Percentiles rank a stretch among this genome's conserved stretches.
These are phyloP conservation scores for Rosellinia necatrix DNA, from an alignment of 2,329 filamentous ascomycete genomes.

Conservation along the genomic window DNA sequence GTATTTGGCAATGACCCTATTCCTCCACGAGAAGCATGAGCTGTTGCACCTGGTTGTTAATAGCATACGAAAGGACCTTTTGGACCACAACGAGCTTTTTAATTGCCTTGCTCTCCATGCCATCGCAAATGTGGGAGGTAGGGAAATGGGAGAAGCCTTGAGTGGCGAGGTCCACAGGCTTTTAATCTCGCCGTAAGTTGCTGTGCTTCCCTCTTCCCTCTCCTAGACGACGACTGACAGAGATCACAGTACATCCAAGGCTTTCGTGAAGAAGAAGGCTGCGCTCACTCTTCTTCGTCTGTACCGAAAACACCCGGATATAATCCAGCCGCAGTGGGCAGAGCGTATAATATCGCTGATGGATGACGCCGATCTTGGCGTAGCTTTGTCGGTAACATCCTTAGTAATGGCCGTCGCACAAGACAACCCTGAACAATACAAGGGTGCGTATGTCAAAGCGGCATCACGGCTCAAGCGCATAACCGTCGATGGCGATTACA, in stretches of 20 bases:
- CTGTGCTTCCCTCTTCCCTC: background rate
- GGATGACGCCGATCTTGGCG: constrained; percentile 94
- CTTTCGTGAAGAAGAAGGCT: constrained; percentile 99
- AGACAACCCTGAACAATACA: constrained; percentile 93
- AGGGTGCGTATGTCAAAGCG: constrained; percentile 91
- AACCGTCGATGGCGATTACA: constrained; percentile 86
- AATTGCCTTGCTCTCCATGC: constrained; percentile 96
- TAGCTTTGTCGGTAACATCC: constrained; percentile 93
- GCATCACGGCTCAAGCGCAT: constrained; percentile 88
- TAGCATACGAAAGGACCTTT: constrained; percentile 93
- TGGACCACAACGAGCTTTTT: constrained; percentile 95
- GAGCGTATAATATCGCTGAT: constrained; percentile 98
- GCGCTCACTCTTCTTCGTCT: constrained; percentile 89
- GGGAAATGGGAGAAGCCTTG: constrained; percentile 95
- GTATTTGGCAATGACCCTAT: constrained; percentile 95
- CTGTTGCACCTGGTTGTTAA: constrained; percentile 95
- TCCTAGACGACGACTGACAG: constrained; percentile 18
- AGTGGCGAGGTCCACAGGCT: constrained; percentile 90
- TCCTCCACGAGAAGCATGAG: constrained; percentile 96
- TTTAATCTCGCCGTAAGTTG: constrained; percentile 85
- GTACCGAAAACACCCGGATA: constrained; percentile 91
- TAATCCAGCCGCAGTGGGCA: constrained; percentile 95
- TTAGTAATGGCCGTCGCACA: constrained; percentile 93
- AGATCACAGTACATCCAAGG: constrained; percentile 69
- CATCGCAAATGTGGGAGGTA: constrained; percentile 94